Evolutionary conservation across 768 basidiomycete genomes (phyloP).

Genomic region (Leccinum longicurvipes): DNA sequence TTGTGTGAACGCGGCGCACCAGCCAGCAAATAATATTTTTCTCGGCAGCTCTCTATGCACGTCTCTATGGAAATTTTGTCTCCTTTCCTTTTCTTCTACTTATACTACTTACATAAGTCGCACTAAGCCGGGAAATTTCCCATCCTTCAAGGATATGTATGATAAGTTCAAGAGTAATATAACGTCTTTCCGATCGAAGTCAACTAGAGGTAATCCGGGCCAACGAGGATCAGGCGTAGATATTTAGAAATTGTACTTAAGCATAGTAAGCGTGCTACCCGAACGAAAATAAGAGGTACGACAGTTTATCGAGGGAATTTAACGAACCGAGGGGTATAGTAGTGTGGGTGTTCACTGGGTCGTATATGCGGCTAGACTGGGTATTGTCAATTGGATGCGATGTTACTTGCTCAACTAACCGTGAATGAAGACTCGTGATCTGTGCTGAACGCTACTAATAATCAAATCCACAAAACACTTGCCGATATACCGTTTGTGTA

Average conservation of each 20-base stretch:
- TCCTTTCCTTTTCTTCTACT: too few species aligned
- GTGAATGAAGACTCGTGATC: background rate
- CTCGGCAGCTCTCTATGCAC: too few species aligned
- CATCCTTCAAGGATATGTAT: conserved; percentile 5
- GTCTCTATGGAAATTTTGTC: too few species aligned
- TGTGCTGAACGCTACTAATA: too few species aligned
- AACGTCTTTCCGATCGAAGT: background rate
- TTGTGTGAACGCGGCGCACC: background rate
- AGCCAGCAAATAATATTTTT: background rate
- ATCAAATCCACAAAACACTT: too few species aligned
- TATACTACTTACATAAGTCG: too few species aligned
- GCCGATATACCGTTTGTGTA: too few species aligned
- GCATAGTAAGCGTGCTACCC: background rate
- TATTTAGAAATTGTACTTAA: background rate
- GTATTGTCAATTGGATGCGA: background rate
- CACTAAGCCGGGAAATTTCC: conserved; percentile 4
- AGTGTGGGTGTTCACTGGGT: background rate
- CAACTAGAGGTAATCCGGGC: background rate
- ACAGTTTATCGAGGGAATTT: background rate
- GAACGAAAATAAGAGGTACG: too few species aligned
- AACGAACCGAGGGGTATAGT: background rate
- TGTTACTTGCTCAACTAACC: background rate
- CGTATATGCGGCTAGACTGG: background rate
- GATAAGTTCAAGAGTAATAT: background rate
- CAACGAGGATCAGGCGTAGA: background rate